A percentile compares a stretch with the other conserved stretches of the same genome.
Evolutionary conservation across 495 filamentous ascomycete genomes (phyloP).

Genomic region (Aspergillus carlsbadensis): DNA sequence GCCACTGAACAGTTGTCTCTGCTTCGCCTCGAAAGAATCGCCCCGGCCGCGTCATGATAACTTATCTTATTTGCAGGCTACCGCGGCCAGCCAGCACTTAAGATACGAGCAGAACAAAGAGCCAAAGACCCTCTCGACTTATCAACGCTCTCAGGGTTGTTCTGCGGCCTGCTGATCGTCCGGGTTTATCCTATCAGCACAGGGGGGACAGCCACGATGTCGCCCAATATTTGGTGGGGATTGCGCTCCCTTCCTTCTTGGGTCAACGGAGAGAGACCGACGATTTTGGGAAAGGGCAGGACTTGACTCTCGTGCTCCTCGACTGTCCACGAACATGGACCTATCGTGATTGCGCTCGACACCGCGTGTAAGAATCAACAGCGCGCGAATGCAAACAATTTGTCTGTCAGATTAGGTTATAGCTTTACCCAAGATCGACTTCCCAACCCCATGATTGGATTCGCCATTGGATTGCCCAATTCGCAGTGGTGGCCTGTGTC

Average conservation of each 20-base stretch:
- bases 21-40: background rate
- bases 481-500: constrained; percentile 1
- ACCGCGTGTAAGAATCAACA: background rate
- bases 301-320: no score
- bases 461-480: background rate
- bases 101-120: background rate
- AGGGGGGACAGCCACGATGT: constrained; percentile 17
- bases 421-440: no score
- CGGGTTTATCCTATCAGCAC: constrained; percentile 26
- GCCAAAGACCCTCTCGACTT: constrained; percentile 13
- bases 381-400: background rate
- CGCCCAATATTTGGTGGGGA: constrained; percentile 13
- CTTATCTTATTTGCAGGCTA: background rate
- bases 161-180: constrained; percentile 22
- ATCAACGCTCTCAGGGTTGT: background rate
- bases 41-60: background rate
- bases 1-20: background rate
- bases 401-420: background rate
- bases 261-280: background rate
- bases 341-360: no score
- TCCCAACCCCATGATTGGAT: background rate
- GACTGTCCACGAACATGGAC: no score
- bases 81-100: constrained; percentile 1
- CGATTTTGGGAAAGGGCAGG: background rate
- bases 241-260: background rate